phyloP scores from a whole-genome alignment of 768 basidiomycete species.

The Serendipita sp. region DNA sequence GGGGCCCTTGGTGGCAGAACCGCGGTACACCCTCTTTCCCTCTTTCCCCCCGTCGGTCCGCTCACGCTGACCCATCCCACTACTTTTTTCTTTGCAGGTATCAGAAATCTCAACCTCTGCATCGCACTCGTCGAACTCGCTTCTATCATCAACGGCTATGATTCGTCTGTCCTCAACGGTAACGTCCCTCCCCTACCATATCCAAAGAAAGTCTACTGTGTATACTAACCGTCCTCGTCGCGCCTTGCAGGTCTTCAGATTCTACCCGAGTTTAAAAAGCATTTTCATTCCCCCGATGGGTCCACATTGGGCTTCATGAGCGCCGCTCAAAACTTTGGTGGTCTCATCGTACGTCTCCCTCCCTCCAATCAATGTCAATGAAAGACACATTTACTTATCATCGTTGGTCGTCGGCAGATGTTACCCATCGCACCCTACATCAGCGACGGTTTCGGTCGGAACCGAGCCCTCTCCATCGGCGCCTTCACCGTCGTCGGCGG shows the following conservation, averaged over 20 bases:
- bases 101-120: conserved; percentile 40
- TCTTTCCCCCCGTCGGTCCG: neutral
- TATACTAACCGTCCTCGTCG: neutral
- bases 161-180: conserved; percentile 50
- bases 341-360: conserved; percentile 31
- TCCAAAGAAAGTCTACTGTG: neutral
- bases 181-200: neutral
- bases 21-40: conserved; percentile 20
- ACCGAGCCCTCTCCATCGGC: conserved; percentile 42
- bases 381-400: neutral
- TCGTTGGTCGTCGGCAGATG: conserved; percentile 21
- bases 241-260: conserved; percentile 41
- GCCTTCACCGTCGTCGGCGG: conserved; percentile 40
- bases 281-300: conserved; percentile 23
- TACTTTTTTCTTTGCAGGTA: conserved; percentile 23
- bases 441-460: conserved; percentile 24
- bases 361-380: neutral
- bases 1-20: conserved; percentile 46
- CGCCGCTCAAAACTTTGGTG: conserved; percentile 43
- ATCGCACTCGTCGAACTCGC: conserved; percentile 47
- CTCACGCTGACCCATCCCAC: no score
- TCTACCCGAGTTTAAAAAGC: conserved; percentile 43
- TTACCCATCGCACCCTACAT: conserved; percentile 28
- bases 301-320: no score
- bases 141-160: conserved; percentile 47